Base-by-base conservation (phyloP, 2,329 filamentous ascomycete genomes). In the Sporothrix humicola region DNA sequence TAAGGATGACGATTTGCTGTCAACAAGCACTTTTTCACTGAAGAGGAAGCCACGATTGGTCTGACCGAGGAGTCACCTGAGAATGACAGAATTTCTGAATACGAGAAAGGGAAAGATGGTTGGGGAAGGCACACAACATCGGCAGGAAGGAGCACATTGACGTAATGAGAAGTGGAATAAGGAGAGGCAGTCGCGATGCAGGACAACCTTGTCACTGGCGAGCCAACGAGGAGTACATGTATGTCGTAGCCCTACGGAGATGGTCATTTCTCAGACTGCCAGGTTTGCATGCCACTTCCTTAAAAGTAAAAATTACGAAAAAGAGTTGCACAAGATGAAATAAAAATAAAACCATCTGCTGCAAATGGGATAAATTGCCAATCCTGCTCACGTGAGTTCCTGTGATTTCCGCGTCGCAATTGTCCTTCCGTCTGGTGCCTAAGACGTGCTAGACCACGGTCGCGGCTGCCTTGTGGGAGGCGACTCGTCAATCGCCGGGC, bases 321-420 rank as follows among this genome's bases (percentile, higher is more conserved):
- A 37, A 37, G 50, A n/a, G 15, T 20, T 6, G 7, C 50, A 52
- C 15, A 52, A 12, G 12, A 37, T 7, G 31, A 3, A 7, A 6
- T 37, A 37, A 37, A 37, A 37, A 37, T 7, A 37, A 37, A n/a
- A 5, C n/a, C 48, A 52, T 5, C 6, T 15, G 7, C 50, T 9
- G 15, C n/a, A 10, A 23, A 56, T 20, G n/a, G 6, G 48, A 50
- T 17, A 13, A 26, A 31, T 15, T 37, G 4, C 12, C 48, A 59
- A 6, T 61, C 12, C 48, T 52, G 56, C 12, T 50, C 72, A 73
- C 72, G 72, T 73, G 72, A 73, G 54, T 69, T 69, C 72, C 72
- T 63, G 72, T 73, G 26, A 3, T 48, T 50, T 61, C 63, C 72
- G 72, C 71, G 63, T 61, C 61, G 42, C n/a, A 26, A 15, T 0